Evolutionary conservation across 2,329 filamentous ascomycete genomes (phyloP), one percentile per base, ranked within the genome.

Genomic region (Alternaria brassicicola): DNA sequence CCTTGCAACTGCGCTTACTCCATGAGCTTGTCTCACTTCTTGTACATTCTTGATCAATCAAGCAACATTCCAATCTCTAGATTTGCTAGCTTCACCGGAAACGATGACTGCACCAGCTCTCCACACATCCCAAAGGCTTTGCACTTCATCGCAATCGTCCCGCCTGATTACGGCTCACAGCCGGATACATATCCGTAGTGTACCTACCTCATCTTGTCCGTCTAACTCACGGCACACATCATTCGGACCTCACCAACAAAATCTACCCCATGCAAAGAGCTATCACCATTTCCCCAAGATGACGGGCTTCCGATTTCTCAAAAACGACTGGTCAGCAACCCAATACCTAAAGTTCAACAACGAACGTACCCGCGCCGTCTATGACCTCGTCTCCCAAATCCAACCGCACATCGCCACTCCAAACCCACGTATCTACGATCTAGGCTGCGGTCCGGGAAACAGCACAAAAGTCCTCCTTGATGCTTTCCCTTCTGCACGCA

Each of bases 361-460:
- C 49, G 81, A 87, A 51, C 81, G 85, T 56, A 86, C 84, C 0
- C 80, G 82, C 3, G 79, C 85, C 6, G 79, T 82, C 0, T 76
- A 79, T 39, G 86, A 88, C 60, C 80, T 88, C 1, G 72, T 88
- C 8, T 62, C 80, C 6, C 82, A 80, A 30, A 69, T 86, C 2
- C 75, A 77, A 0, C 74, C 82, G 1, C 63, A 75, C 41, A 43
- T 72, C 36, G 13, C 47, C 7, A 28, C 3, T 7, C 26, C 13
- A 53, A 67, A 0, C 75, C 83, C n/a, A 66, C 58, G 75, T 9
- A 81, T 88, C 63, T 76, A 86, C 64, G 86, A 88, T 58, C 76
- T 88, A 1, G 86, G 86, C 63, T 88, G 86, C 69, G 86, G 86
- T 0, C 86, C 86, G 0, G 86, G 83, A 5, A 88, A 87, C 74